Conservation (phyloP, 2,329 filamentous ascomycete species). For the Aschersonia sp. region DNA sequence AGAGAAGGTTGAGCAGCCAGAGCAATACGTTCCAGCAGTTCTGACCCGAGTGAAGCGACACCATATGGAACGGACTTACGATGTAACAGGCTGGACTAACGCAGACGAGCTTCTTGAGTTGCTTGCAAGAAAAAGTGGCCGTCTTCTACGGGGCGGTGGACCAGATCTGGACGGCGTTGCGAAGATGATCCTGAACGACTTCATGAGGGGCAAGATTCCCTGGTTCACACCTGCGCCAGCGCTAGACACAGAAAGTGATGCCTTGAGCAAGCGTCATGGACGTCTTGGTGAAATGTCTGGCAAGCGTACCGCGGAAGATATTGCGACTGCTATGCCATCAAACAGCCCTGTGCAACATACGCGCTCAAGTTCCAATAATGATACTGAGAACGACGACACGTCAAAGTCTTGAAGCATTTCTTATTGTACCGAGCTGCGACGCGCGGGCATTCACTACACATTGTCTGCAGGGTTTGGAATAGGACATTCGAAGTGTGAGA, state of each 20-base stretch:
- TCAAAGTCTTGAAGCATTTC: too few species aligned
- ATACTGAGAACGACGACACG: too few species aligned
- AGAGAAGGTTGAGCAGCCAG: slow-evolving; percentile 91
- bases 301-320: too few species aligned
- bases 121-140: slow-evolving; percentile 73
- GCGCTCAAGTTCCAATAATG: too few species aligned
- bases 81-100: slow-evolving; percentile 64
- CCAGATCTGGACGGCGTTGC: slow-evolving; percentile 89
- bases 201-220: slow-evolving; percentile 84
- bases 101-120: slow-evolving; percentile 74
- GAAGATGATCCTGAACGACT: slow-evolving; percentile 95
- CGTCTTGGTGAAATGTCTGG: too few species aligned
- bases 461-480: too few species aligned
- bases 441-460: too few species aligned
- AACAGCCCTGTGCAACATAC: too few species aligned
- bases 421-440: too few species aligned
- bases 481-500: too few species aligned
- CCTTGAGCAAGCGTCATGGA: too few species aligned
- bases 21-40: slow-evolving; percentile 84
- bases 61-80: slow-evolving; percentile 88
- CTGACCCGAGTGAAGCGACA: slow-evolving; percentile 67
- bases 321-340: too few species aligned
- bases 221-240: slow-evolving; percentile 82
- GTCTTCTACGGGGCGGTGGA: slow-evolving; percentile 82
- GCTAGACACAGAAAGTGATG: slow-evolving; percentile 12